phyloP scores from a whole-genome alignment of 2,329 filamentous ascomycete species.

The Colletotrichum spinosum region DNA sequence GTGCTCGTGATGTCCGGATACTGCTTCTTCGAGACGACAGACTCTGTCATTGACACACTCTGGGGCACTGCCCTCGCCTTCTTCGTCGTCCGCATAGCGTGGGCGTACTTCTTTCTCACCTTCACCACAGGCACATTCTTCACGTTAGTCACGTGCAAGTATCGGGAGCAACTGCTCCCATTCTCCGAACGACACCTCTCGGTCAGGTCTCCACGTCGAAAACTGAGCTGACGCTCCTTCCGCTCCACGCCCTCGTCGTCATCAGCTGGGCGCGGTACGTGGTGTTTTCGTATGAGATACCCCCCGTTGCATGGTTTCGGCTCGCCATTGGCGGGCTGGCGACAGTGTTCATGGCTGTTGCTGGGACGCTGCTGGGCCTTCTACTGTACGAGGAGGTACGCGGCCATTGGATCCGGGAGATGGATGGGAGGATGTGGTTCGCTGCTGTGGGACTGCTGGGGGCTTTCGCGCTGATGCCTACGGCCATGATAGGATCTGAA shows the following conservation, averaged over 20 bases:
- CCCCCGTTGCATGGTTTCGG: slow-evolving; percentile 30
- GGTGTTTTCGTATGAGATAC: slow-evolving; percentile 27
- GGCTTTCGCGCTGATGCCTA: no score
- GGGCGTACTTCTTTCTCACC: slow-evolving; percentile 46
- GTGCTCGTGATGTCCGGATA: slow-evolving; percentile 13
- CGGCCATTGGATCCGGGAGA: slow-evolving; percentile 19
- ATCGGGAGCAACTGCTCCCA: neutral
- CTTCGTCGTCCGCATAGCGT: slow-evolving; percentile 47
- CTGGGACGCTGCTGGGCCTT: slow-evolving; percentile 5
- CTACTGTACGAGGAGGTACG: slow-evolving; percentile 6
- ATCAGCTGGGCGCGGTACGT: slow-evolving; percentile 22
- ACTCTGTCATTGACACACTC: slow-evolving; percentile 50
- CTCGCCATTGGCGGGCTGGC: slow-evolving; percentile 31
- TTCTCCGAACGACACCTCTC: slow-evolving; percentile 7
- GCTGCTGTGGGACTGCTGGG: no score
- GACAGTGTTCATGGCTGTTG: slow-evolving; percentile 6
- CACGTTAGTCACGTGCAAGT: slow-evolving; percentile 16
- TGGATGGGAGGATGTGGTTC: neutral
- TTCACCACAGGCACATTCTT: slow-evolving; percentile 41
- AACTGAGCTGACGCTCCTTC: neutral
- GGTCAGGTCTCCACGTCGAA: neutral
- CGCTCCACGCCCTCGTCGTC: slow-evolving; percentile 13
- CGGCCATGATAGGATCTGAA: no score
- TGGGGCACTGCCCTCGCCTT: slow-evolving; percentile 51
- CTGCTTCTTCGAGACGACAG: slow-evolving; percentile 45